These are phyloP conservation scores for Talaromyces thailandensis DNA, from an alignment of 495 filamentous ascomycete genomes.

Conservation along the genomic window DNA sequence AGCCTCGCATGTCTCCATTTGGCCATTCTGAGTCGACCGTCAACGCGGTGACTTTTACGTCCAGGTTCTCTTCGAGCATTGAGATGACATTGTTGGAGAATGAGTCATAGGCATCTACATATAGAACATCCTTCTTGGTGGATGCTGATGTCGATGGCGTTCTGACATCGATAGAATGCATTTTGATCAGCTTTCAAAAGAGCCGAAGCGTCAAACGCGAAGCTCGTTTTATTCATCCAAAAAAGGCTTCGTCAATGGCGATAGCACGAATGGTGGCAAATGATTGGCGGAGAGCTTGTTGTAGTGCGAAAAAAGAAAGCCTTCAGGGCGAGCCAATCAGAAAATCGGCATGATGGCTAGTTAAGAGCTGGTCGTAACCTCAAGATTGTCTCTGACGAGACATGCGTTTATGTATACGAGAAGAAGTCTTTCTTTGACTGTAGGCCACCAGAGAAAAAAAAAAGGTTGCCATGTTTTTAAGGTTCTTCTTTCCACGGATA, in stretches of 20 bases:
- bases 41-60: constrained; percentile 58
- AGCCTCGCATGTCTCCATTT: constrained; percentile 30
- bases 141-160: neutral
- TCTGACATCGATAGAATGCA: neutral
- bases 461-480: neutral
- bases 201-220: neutral
- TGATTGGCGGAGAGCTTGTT: neutral
- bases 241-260: neutral
- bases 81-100: constrained; percentile 90
- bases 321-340: neutral
- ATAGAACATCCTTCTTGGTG: constrained; percentile 51
- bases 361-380: neutral
- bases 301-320: neutral
- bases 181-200: neutral
- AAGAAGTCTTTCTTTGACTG: neutral
- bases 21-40: constrained; percentile 56
- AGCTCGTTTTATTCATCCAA: neutral
- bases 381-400: neutral
- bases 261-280: neutral
- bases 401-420: neutral
- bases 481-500: neutral
- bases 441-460: neutral
- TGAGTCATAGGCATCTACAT: constrained; percentile 91
- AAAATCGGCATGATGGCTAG: neutral
- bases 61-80: constrained; percentile 57